A percentile compares a stretch with the other conserved stretches of the same genome.
Evolutionary conservation across 176 grass and related monocot genomes (phyloP).

Genomic region (Leersia perrieri): DNA sequence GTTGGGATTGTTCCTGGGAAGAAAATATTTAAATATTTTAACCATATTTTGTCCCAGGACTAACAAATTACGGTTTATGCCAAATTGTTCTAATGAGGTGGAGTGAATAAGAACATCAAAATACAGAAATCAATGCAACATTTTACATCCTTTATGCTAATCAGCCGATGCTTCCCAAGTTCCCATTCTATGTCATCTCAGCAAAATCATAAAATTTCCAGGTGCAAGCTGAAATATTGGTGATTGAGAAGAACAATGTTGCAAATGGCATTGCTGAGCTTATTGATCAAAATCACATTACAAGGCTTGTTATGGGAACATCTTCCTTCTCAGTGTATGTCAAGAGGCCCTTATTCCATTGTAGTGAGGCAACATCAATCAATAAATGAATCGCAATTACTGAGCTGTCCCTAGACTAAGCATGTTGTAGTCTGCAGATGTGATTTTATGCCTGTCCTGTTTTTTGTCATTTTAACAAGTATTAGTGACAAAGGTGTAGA

Average conservation of each 20-base stretch:
- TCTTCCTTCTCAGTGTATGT: conserved; percentile 52
- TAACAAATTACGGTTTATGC: too few species aligned
- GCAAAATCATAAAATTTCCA: conserved; percentile 22
- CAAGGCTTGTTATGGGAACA: conserved; percentile 66
- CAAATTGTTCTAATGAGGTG: too few species aligned
- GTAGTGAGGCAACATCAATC: background rate
- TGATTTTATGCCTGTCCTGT: background rate
- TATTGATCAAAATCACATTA: conserved; percentile 49
- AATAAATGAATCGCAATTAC: background rate
- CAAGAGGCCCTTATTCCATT: background rate
- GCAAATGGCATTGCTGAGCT: conserved; percentile 62
- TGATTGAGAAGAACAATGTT: conserved; percentile 60
- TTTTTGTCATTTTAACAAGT: background rate
- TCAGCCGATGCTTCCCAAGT: background rate
- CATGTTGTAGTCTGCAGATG: background rate
- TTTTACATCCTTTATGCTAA: background rate
- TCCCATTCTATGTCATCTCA: background rate
- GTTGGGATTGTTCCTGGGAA: background rate
- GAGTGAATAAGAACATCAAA: background rate
- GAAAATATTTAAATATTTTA: background rate
- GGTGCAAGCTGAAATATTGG: conserved; percentile 43
- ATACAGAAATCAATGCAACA: background rate
- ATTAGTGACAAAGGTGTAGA: background rate
- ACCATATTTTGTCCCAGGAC: too few species aligned
- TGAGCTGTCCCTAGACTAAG: background rate